These are phyloP conservation scores for Daedaleopsis nitida DNA, from an alignment of 768 basidiomycete species.

Conservation along the genomic window DNA sequence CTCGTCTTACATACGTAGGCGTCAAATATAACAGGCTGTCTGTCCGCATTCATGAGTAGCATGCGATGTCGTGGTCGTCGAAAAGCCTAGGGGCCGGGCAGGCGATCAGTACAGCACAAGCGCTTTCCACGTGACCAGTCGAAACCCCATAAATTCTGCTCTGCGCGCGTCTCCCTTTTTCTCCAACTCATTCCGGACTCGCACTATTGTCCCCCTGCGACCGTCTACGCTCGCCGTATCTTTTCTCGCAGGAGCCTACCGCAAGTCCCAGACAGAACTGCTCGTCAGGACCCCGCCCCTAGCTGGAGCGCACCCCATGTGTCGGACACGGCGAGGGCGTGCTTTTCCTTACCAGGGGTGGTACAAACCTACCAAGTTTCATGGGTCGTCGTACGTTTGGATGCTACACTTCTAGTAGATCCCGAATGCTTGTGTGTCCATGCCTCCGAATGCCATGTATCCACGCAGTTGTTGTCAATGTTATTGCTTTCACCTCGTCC, in stretches of 20 bases:
- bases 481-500: too few relatives aligned
- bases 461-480: too few relatives aligned
- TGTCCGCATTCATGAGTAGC: too few relatives aligned
- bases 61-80: too few relatives aligned
- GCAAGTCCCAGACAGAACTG: slow-evolving; percentile 35
- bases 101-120: neutral
- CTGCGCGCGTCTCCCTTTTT: neutral
- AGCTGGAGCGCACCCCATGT: slow-evolving; percentile 40
- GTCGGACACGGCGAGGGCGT: slow-evolving; percentile 28
- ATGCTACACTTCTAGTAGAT: neutral
- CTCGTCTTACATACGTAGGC: too few relatives aligned
- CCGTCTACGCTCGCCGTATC: slow-evolving; percentile 7
- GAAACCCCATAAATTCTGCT: slow-evolving; percentile 1
- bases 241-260: slow-evolving; percentile 43
- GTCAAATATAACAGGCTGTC: too few relatives aligned
- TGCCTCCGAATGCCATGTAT: too few relatives aligned
- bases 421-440: neutral
- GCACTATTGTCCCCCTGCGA: slow-evolving; percentile 45
- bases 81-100: too few relatives aligned
- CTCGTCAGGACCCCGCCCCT: slow-evolving; percentile 23
- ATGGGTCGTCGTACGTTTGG: neutral
- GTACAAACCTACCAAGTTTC: slow-evolving; percentile 23
- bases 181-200: slow-evolving; percentile 39
- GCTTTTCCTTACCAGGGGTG: slow-evolving; percentile 43
- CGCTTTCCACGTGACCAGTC: slow-evolving; percentile 9